Base-by-base conservation (phyloP, 225 moss, liverwort and hornwort species). In the Thuidium tamariscinum region DNA sequence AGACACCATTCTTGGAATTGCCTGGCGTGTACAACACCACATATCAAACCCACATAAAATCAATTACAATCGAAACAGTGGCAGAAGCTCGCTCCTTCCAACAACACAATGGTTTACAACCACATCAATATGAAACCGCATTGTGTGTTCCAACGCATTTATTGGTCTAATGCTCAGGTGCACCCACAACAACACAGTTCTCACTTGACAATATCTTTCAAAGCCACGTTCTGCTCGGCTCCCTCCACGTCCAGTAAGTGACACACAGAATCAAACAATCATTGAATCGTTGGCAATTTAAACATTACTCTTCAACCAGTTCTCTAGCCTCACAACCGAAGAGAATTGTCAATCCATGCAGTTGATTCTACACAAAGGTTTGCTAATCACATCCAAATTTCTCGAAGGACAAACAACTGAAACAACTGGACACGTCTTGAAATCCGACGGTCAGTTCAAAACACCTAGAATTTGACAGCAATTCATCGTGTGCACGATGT, bases 1-100 rank as follows among this genome's bases (percentile, higher is more conserved):
- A 51, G 59, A 93, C 2, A 98, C 65, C 25, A 88, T 88, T 68
- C 98, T 94, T 5, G 98, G 98, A 83, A 98, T 91, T 7, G 93
- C 91, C 96, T 98, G 87, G 70, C 66, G 48, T 8, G 51, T 26
- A 81, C 0, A 64, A 15, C 54, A 65, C 6, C 51, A 46, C n/a
- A 34, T 60, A 72, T 27, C 34, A n/a, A 66, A 44, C 34, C 59
- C 9, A 19, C 44, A 54, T 2, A 7, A 22, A 85, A 10, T 52
- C 41, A 75, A 52, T 51, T 20, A 11, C 60, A 8, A 23, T 25
- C 59, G 27, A 27, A 7, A 30, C 17, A 61, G 22, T 4, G 16
- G 32, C 34, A 30, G 23, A 41, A 79, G 19, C 79, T 79, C 57
- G 12, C 57, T 41, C 17, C 62, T 19, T 34, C 62, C 34, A 29